Evolutionary conservation across 306 rosid genomes (phyloP), one percentile per base, ranked within the genome.

Genomic region (Fragaria ananassa): DNA sequence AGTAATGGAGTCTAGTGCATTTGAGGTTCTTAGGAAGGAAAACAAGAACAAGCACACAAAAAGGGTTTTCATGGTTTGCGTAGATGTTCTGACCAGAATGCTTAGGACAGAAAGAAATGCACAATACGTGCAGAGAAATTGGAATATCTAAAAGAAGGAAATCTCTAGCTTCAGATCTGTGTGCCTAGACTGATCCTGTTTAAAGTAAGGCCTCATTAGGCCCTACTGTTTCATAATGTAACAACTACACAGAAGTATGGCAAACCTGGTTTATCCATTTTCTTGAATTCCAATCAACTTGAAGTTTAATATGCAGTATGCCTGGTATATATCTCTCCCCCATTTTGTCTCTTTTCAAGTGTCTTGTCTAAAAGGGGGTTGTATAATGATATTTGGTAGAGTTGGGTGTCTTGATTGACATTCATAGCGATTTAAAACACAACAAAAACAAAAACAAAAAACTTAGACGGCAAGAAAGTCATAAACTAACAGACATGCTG

Each of bases 1-100:
- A 17, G 72, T 66, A 15, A 66, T 66, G 11, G 34, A 10, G 51
- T 39, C 71, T n/a, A 66, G 8, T 66, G 50, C 3, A 3, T 6
- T 66, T 41, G 71, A 41, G 50, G 50, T 9, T 37, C 49, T 66
- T 66, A 41, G 71, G 50, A 66, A 66, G 50, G 71, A 41, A 4
- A 19, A n/a, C 4, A 66, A 19, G 18, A 66, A 66, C 9, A 10
- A 37, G 34, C 29, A 66, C 50, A 41, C 51, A 19, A 39, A 19
- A 66, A 66, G 50, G 17, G 50, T 39, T n/a, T 19, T 39, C 49
- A 66, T 8, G 47, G 27, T 4, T 39, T 66, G 70, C 70, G 19
- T 65, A 10, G 25, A 37, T 39, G 18, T 39, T 65, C 27, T 63
- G 25, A 35, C 6, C 45, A 31, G 45, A 29, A 31, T 31, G 12